Percentiles rank a stretch among this genome's conserved stretches.
Conservation (phyloP, 495 filamentous ascomycete species). For the Margaritispora aquatica region DNA sequence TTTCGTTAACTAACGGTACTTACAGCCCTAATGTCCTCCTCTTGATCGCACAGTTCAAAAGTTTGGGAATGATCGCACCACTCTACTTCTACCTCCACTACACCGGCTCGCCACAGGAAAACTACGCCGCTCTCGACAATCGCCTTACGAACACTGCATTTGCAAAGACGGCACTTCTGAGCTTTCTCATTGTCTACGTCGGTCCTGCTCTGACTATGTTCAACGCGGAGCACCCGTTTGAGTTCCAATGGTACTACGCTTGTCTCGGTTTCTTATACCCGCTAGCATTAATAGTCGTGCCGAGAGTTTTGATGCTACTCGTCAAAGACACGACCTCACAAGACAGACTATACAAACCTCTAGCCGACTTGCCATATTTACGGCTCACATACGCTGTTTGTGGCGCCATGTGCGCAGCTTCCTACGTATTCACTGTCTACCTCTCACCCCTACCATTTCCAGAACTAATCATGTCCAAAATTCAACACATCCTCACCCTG, state of each 20-base stretch:
- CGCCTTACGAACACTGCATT: neutral
- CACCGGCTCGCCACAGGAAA: neutral
- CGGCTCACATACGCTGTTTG: neutral
- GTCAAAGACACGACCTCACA: neutral
- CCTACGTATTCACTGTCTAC: neutral
- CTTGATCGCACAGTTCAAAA: neutral
- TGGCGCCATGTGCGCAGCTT: neutral
- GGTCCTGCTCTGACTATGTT: neutral
- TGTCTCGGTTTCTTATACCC: neutral
- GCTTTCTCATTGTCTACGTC: neutral
- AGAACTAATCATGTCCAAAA: neutral
- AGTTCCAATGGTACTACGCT: neutral
- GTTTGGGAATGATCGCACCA: neutral
- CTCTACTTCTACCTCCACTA: neutral
- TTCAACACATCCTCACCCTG: neutral
- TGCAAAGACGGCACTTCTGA: neutral
- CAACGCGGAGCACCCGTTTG: neutral
- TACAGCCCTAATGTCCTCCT: neutral
- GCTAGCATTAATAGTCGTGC: neutral
- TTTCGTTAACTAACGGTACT: neutral
- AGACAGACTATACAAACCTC: neutral
- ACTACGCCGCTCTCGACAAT: neutral
- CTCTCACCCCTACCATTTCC: neutral
- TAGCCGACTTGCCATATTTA: neutral
- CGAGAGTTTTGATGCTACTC: neutral